Conservation (phyloP, 2,329 filamentous ascomycete species). For the Xylariales sp. region DNA sequence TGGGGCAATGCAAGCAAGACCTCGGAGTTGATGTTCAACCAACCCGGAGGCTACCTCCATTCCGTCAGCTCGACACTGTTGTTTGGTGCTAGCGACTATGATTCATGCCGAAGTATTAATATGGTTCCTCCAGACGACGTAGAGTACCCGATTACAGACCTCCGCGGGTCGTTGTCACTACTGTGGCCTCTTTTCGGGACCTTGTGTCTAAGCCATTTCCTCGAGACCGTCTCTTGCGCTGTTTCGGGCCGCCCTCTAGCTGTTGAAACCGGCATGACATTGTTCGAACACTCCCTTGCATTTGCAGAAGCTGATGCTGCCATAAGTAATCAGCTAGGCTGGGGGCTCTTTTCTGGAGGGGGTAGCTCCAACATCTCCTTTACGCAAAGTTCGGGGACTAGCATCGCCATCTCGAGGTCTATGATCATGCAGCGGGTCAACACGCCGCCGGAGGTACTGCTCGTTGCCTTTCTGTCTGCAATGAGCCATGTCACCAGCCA, state of each 20-base stretch:
- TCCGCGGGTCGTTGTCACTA: constrained; percentile 73
- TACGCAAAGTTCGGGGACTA: constrained; percentile 31
- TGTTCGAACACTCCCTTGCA: constrained; percentile 92
- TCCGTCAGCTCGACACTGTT: constrained; percentile 67
- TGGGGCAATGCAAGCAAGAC: constrained; percentile 64
- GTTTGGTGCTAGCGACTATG: constrained; percentile 67
- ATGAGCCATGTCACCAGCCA: constrained; percentile 88
- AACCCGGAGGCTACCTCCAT: constrained; percentile 67
- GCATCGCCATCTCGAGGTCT: constrained; percentile 51
- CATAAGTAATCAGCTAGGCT: constrained; percentile 73
- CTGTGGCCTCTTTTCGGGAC: constrained; percentile 73
- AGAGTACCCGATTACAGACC: constrained; percentile 44
- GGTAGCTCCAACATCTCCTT: constrained; percentile 37
- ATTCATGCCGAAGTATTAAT: constrained; percentile 68
- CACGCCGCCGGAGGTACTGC: constrained; percentile 80
- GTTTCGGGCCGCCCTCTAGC: constrained; percentile 76
- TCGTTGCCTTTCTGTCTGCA: constrained; percentile 82
- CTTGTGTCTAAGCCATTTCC: constrained; percentile 72
- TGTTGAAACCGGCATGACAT: constrained; percentile 90
- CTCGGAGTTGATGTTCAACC: constrained; percentile 65
- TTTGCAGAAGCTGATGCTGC: constrained; percentile 94
- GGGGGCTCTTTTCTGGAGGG: constrained; percentile 57
- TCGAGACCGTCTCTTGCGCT: constrained; percentile 84
- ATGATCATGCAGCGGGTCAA: constrained; percentile 79
- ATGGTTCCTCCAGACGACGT: constrained; percentile 61